Evolutionary conservation across 805 yeast genomes (phyloP).

Genomic region (Saturnispora besseyi): DNA sequence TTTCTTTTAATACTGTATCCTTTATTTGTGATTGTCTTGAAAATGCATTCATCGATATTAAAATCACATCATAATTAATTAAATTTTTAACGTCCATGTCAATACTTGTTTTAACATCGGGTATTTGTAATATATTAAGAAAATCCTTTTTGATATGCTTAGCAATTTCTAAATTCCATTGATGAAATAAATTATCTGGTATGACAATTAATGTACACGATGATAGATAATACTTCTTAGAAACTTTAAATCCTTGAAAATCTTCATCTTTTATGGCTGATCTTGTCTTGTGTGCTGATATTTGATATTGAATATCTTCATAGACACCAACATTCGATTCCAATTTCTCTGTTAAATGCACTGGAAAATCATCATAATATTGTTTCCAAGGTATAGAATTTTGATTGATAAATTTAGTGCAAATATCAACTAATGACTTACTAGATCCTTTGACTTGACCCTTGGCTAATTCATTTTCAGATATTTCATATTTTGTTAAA

Average conservation of each 20-base stretch:
- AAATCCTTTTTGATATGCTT: conserved; percentile 41
- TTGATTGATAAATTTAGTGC: conserved; percentile 34
- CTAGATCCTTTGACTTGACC: background rate
- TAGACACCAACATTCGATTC: conserved; percentile 37
- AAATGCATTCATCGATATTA: conserved; percentile 41
- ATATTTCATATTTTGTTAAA: conserved; percentile 42
- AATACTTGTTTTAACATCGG: conserved; percentile 12
- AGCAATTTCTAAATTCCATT: conserved; percentile 51
- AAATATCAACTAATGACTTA: conserved; percentile 26
- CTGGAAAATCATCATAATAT: conserved; percentile 37
- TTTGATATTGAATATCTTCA: conserved; percentile 14
- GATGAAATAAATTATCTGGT: conserved; percentile 59
- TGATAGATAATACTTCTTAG: conserved; percentile 34
- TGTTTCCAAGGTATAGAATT: conserved; percentile 53
- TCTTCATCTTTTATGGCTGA: conserved; percentile 4
- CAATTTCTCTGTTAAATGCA: conserved; percentile 31
- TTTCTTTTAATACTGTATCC: conserved; percentile 30
- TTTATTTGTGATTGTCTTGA: conserved; percentile 30
- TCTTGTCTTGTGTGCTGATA: conserved; percentile 13
- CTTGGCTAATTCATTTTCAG: conserved; percentile 32
- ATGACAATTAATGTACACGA: conserved; percentile 50
- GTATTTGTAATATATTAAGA: conserved; percentile 30
- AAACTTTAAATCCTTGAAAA: background rate
- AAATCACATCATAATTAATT: conserved; percentile 41
- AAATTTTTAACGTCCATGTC: conserved; percentile 28